phyloP scores from a whole-genome alignment of 1,284 basidiomycete genomes.

The Inonotus obliquus region DNA sequence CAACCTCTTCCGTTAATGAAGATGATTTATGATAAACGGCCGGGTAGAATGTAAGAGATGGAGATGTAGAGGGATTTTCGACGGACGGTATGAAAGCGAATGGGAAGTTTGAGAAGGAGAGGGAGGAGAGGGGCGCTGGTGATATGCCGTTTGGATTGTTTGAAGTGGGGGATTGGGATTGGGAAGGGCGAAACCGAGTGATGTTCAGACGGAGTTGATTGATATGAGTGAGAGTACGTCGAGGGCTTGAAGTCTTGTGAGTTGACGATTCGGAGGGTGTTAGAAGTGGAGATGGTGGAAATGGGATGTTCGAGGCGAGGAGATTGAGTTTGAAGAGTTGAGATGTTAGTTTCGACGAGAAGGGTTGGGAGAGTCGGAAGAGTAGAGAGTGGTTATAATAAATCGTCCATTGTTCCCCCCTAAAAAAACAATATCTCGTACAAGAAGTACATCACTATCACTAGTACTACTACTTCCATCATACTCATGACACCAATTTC shows the following conservation, averaged over 20 bases:
- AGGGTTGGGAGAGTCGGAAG: too few species aligned
- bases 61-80: not conserved
- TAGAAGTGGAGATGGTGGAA: not conserved
- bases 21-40: too few species aligned
- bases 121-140: not conserved
- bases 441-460: too few species aligned
- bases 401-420: too few species aligned
- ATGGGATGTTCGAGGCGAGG: not conserved
- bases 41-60: slow-evolving; percentile 4
- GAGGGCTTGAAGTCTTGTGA: too few species aligned
- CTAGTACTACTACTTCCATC: too few species aligned
- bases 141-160: not conserved
- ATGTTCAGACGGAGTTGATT: slow-evolving; percentile 12
- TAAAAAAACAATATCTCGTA: too few species aligned
- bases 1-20: too few species aligned
- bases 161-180: slow-evolving; percentile 1
- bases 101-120: not conserved
- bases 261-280: too few species aligned
- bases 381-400: not conserved
- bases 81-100: slow-evolving; percentile 4
- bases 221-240: slow-evolving; percentile 5
- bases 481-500: too few species aligned
- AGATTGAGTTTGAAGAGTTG: not conserved
- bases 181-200: not conserved
- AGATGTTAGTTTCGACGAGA: too few species aligned